Conservation (phyloP, 495 filamentous ascomycete species). For the Penicillium canescens region DNA sequence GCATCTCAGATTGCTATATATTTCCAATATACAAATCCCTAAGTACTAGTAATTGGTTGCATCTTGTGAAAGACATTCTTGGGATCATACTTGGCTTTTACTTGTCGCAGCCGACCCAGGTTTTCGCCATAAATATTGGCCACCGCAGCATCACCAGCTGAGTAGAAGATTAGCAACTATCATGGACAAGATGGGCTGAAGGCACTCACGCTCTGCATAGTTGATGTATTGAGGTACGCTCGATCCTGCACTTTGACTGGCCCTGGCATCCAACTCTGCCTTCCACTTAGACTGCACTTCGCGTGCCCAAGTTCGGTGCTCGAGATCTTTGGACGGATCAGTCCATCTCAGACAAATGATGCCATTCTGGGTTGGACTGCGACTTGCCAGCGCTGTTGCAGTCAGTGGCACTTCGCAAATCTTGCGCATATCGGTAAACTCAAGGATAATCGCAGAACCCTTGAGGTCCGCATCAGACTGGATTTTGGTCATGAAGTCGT, state of each 20-base stretch:
- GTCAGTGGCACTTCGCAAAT: slow-evolving; percentile 25
- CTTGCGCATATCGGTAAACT: slow-evolving; percentile 37
- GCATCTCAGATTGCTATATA: too few species aligned
- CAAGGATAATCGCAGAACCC: slow-evolving; percentile 30
- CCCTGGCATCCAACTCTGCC: slow-evolving; percentile 17
- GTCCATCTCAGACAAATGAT: slow-evolving; percentile 34
- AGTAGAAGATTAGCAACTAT: slow-evolving; percentile 1
- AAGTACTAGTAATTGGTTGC: slow-evolving; percentile 22
- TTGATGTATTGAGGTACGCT: slow-evolving; percentile 44
- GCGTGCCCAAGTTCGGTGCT: slow-evolving; percentile 31
- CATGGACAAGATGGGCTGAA: neutral
- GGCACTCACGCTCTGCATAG: slow-evolving; percentile 42
- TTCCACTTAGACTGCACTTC: slow-evolving; percentile 33
- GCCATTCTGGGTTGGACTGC: slow-evolving; percentile 35
- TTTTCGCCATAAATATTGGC: slow-evolving; percentile 48
- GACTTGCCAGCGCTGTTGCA: slow-evolving; percentile 32
- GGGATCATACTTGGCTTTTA: slow-evolving; percentile 58
- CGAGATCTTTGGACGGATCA: slow-evolving; percentile 27
- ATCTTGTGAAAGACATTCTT: slow-evolving; percentile 54
- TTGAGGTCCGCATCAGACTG: slow-evolving; percentile 19
- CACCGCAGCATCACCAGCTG: slow-evolving; percentile 36
- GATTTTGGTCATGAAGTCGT: slow-evolving; percentile 38
- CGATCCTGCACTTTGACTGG: neutral
- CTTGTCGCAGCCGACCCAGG: slow-evolving; percentile 35
- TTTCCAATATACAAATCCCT: too few species aligned